Conservation (phyloP, 768 basidiomycete genomes). For the Sarcodon aspratus region DNA sequence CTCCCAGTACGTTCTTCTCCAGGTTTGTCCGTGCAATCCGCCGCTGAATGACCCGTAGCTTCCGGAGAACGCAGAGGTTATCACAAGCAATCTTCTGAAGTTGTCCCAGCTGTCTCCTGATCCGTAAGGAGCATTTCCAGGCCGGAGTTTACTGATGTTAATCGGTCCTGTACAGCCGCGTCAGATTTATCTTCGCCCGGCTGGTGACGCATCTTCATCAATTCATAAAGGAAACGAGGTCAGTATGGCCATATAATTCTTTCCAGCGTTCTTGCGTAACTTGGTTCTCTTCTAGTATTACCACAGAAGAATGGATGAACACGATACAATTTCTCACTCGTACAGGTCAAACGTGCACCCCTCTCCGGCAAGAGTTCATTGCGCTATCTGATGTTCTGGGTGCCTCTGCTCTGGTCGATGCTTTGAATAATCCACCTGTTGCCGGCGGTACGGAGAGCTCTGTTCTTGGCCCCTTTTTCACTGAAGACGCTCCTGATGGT, state of each 20-base stretch:
- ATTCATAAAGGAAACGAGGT: conserved; percentile 63
- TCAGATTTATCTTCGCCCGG: conserved; percentile 34
- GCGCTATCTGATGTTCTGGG: conserved; percentile 78
- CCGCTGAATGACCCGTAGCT: conserved; percentile 17
- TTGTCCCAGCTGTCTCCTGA: conserved; percentile 24
- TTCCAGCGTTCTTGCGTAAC: background rate
- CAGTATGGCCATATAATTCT: conserved; percentile 4
- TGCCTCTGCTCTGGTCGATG: conserved; percentile 66
- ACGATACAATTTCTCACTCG: conserved; percentile 71
- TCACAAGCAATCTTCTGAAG: conserved; percentile 36
- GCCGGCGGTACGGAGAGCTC: conserved; percentile 60
- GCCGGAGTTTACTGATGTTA: background rate
- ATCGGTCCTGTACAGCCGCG: conserved; percentile 20
- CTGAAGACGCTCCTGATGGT: conserved; percentile 68
- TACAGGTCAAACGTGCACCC: conserved; percentile 62
- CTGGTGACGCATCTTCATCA: conserved; percentile 63
- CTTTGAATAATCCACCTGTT: conserved; percentile 56
- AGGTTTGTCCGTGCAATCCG: background rate
- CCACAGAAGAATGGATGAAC: conserved; percentile 80
- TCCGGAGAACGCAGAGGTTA: conserved; percentile 35
- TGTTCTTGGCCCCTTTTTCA: conserved; percentile 77
- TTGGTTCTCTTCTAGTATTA: conserved; percentile 28
- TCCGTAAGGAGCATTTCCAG: conserved; percentile 19
- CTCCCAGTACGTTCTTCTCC: conserved; percentile 25
- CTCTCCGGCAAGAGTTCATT: conserved; percentile 61